phyloP scores from a whole-genome alignment of 106 monocot genomes.

The Phalaenopsis equestris region DNA sequence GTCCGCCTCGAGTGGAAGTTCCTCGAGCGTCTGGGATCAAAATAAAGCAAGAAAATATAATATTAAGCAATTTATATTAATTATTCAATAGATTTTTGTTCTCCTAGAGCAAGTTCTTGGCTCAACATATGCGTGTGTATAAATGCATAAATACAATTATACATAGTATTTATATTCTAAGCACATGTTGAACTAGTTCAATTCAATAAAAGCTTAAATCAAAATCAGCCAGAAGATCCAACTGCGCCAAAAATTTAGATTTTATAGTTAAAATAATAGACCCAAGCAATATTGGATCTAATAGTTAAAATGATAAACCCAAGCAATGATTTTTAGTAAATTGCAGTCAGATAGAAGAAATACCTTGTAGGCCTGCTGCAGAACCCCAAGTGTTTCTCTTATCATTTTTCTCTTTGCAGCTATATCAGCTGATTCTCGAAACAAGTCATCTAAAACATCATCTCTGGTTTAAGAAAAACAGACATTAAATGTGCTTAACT shows the following conservation, averaged over 20 bases:
- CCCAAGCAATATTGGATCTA: too few relatives aligned
- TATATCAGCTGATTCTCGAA: slow-evolving; percentile 55
- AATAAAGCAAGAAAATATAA: not conserved
- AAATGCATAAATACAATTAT: too few relatives aligned
- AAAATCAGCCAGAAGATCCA: too few relatives aligned
- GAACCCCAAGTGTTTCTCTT: slow-evolving; percentile 42
- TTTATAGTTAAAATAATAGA: too few relatives aligned
- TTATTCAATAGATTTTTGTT: too few relatives aligned
- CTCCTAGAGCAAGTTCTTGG: too few relatives aligned
- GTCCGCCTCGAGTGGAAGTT: slow-evolving; percentile 81
- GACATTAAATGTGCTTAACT: not conserved
- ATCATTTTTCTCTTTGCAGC: slow-evolving; percentile 52
- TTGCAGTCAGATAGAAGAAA: not conserved
- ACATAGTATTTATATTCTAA: too few relatives aligned
- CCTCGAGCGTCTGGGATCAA: slow-evolving; percentile 60
- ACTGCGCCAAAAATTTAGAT: too few relatives aligned
- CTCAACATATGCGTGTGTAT: too few relatives aligned
- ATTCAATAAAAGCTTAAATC: too few relatives aligned
- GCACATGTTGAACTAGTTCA: too few relatives aligned
- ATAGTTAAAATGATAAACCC: too few relatives aligned
- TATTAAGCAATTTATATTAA: not conserved
- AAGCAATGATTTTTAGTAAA: not conserved
- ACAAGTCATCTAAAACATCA: slow-evolving; percentile 59
- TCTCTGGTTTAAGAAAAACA: slow-evolving; percentile 27
- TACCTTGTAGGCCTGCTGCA: slow-evolving; percentile 67